Evolutionary conservation across 1,284 basidiomycete genomes (phyloP).

Genomic region (Ganoderma resinaceum): DNA sequence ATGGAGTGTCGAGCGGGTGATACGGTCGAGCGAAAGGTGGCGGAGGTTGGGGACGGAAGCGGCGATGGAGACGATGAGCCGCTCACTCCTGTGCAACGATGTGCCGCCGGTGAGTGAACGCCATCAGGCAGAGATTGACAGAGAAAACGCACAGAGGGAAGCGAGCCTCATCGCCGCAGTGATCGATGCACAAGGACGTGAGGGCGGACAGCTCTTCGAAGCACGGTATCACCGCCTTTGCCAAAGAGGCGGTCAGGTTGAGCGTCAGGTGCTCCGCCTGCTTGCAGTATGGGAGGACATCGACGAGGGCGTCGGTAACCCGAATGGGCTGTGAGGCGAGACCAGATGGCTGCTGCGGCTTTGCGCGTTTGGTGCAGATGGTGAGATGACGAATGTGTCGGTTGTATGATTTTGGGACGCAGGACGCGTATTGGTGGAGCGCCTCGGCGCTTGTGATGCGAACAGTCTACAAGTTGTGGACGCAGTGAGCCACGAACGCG

Average conservation of each 20-base stretch:
- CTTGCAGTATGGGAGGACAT: slow-evolving; percentile 56
- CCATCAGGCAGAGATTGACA: slow-evolving; percentile 23
- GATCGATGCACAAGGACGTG: slow-evolving; percentile 59
- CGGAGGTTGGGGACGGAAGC: slow-evolving; percentile 62
- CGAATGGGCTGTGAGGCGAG: slow-evolving; percentile 22
- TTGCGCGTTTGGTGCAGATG: slow-evolving; percentile 52
- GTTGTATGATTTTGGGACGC: slow-evolving; percentile 63
- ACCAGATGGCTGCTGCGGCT: slow-evolving; percentile 14
- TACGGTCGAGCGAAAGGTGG: slow-evolving; percentile 63
- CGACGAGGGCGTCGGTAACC: slow-evolving; percentile 53
- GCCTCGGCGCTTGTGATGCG: slow-evolving; percentile 52
- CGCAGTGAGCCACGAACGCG: background rate
- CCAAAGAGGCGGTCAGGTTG: slow-evolving; percentile 58
- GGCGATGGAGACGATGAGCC: slow-evolving; percentile 73
- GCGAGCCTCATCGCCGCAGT: slow-evolving; percentile 57
- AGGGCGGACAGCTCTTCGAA: slow-evolving; percentile 58
- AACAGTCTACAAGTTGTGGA: slow-evolving; percentile 43
- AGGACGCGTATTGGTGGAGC: slow-evolving; percentile 57
- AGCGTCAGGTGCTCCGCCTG: slow-evolving; percentile 60
- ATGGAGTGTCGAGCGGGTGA: slow-evolving; percentile 69
- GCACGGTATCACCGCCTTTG: slow-evolving; percentile 55
- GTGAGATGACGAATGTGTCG: slow-evolving; percentile 61
- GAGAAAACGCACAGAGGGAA: slow-evolving; percentile 61
- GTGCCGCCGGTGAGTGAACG: slow-evolving; percentile 28
- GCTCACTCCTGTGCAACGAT: slow-evolving; percentile 62